Evolutionary conservation across 495 filamentous ascomycete genomes (phyloP), one percentile per base, ranked within the genome.

Genomic region (Podospora pseudocomata): DNA sequence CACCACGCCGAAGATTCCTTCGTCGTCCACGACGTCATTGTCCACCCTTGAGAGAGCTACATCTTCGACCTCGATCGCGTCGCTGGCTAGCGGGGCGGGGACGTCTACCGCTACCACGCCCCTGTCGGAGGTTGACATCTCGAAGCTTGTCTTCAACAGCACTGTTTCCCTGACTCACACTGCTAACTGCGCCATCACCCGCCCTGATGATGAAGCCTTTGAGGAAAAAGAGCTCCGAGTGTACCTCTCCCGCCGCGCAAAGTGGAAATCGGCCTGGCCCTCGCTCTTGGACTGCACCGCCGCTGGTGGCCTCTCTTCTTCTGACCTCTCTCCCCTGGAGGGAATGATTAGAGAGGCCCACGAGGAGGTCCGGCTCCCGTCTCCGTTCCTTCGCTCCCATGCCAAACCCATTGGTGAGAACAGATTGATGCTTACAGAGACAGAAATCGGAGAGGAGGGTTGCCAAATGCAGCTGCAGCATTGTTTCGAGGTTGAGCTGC

Each of bases 401-500:
- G 60, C 60, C 5, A 30, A 30, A n/a, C 15, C 1, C 9, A 27
- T 62, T n/a, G 60, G 60, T 4, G 60, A 62, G 16, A 62, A 62
- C 26, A 7, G 60, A 2, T n/a, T 62, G 5, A 18, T 26, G 60
- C 27, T 62, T 5, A 26, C 18, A 1, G 30, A 34, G 23, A 62
- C 60, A 26, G 60, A 62, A 15, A 32, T 62, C 32, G 60, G 60
- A 26, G 60, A 62, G 60, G 60, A 62, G 18, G 60, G 60, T 5
- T 62, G 60, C 18, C 60, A 62, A 26, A 62, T 62, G 60, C 60
- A 62, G 60, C 26, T 32, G 6, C 60, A 62, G 26, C 60, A 62
- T 32, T 30, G 20, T 3, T 62, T 62, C 16, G 60, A 62, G 27
- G 60, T 62, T 27, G 60, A 62, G 2, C 18, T 62, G 60, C 55